Evolutionary conservation across 768 basidiomycete species (phyloP).

Genomic region (Melanogaster broomeanus): DNA sequence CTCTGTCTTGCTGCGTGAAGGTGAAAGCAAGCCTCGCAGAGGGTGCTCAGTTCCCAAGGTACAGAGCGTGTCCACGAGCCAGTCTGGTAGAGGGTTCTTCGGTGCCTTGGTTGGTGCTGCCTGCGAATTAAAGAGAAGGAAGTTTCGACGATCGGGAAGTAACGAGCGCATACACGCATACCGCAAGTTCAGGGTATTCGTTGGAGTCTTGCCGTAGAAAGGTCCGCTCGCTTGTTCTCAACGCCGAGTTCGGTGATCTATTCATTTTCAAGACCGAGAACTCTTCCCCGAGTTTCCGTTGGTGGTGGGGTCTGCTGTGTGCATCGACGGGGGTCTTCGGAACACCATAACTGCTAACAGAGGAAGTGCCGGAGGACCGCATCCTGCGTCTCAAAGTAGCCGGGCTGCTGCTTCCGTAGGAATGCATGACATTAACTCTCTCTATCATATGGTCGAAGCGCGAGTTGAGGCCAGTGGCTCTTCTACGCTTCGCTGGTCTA

Average conservation of each 20-base stretch:
- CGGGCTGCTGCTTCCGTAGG: constrained; percentile 19
- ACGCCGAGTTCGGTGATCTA: not conserved
- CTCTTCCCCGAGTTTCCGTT: constrained; percentile 37
- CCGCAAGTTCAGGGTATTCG: constrained; percentile 12
- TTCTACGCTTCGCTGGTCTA: constrained; percentile 46
- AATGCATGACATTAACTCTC: constrained; percentile 47
- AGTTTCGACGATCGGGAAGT: constrained; percentile 12
- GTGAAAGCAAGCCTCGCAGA: constrained; percentile 32
- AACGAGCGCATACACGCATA: constrained; percentile 32
- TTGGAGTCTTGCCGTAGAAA: constrained; percentile 7
- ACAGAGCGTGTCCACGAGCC: constrained; percentile 57
- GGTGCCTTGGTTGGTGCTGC: constrained; percentile 17
- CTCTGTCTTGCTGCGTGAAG: constrained; percentile 7
- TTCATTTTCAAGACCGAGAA: constrained; percentile 49
- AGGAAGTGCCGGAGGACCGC: constrained; percentile 46
- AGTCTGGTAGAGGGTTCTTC: constrained; percentile 46
- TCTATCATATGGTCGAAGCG: constrained; percentile 71
- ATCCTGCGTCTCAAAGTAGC: constrained; percentile 30
- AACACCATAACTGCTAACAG: constrained; percentile 41
- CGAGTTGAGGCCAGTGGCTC: constrained; percentile 51
- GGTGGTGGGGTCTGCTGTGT: constrained; percentile 35
- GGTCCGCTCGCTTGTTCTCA: not conserved
- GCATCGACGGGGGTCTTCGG: constrained; percentile 45
- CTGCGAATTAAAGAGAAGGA: constrained; percentile 13
- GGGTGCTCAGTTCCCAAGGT: constrained; percentile 41